phyloP scores from a whole-genome alignment of 805 yeast genomes.

The Priceomyces medius region DNA sequence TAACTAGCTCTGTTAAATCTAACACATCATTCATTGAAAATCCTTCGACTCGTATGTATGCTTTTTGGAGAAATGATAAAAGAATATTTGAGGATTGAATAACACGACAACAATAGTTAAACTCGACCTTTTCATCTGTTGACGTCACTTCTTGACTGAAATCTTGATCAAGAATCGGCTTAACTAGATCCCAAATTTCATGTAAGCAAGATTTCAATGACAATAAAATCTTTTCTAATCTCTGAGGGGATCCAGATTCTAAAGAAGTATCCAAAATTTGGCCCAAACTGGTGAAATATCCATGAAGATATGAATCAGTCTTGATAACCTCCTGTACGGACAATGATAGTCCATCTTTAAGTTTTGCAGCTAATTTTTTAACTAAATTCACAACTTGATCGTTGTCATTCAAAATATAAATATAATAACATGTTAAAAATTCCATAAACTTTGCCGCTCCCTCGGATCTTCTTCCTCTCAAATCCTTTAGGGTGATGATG shows the following conservation, averaged over 20 bases:
- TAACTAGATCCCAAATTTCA: conserved; percentile 45
- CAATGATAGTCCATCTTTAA: conserved; percentile 31
- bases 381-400: conserved; percentile 24
- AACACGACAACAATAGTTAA: conserved; percentile 80
- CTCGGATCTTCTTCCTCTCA: conserved; percentile 66
- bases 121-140: conserved; percentile 45
- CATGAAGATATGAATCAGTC: conserved; percentile 56
- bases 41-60: conserved; percentile 1
- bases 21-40: conserved; percentile 19
- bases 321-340: background rate
- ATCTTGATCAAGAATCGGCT: conserved; percentile 55
- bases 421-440: conserved; percentile 43
- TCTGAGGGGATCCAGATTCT: conserved; percentile 11
- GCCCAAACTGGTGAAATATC: conserved; percentile 61
- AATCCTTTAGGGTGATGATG: conserved; percentile 30
- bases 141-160: conserved; percentile 37
- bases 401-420: conserved; percentile 13
- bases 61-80: conserved; percentile 40
- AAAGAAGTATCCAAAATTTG: conserved; percentile 32
- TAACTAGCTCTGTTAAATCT: conserved; percentile 51
- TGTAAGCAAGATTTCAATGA: conserved; percentile 17
- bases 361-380: conserved; percentile 24
- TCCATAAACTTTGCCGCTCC: conserved; percentile 72
- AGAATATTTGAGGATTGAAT: conserved; percentile 70
- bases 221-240: conserved; percentile 8